A percentile compares a stretch with the other conserved stretches of the same genome.
phyloP scores from a whole-genome alignment of 2,329 filamentous ascomycete species.

The Akanthomyces muscarius region DNA sequence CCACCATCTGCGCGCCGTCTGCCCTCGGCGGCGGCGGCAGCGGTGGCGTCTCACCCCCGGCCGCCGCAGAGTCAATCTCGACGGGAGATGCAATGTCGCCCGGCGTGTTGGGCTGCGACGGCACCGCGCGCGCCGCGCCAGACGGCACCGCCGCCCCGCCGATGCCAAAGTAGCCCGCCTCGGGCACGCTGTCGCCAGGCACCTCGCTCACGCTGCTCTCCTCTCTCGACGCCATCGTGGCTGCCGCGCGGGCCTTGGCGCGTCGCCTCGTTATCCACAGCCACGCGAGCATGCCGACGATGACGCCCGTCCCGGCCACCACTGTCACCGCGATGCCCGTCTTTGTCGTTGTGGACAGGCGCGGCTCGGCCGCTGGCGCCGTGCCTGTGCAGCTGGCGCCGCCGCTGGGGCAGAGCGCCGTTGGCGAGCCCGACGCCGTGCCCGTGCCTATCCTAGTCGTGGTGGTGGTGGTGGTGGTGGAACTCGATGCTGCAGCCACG shows the following conservation, averaged over 20 bases:
- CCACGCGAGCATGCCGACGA: slow-evolving; percentile 44
- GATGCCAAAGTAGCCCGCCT: slow-evolving; percentile 39
- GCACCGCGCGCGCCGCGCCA: slow-evolving; percentile 37
- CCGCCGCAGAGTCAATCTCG: slow-evolving; percentile 46
- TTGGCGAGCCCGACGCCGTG: slow-evolving; percentile 3
- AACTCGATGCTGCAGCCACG: slow-evolving; percentile 27
- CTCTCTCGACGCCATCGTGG: slow-evolving; percentile 19
- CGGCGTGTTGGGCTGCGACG: slow-evolving; percentile 42
- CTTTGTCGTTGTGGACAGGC: slow-evolving; percentile 47
- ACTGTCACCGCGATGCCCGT: slow-evolving; percentile 55
- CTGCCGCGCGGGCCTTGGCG: slow-evolving; percentile 19
- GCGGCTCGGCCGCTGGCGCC: no score
- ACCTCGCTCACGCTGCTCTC: slow-evolving; percentile 9
- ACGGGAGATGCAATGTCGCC: slow-evolving; percentile 49
- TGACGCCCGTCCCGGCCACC: slow-evolving; percentile 38
- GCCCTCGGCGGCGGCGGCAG: not conserved
- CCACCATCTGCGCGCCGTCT: not conserved
- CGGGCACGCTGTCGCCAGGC: not conserved
- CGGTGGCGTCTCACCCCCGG: not conserved
- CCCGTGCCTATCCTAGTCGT: slow-evolving; percentile 11
- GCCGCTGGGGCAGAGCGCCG: not conserved
- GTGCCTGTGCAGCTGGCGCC: not conserved
- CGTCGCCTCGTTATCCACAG: slow-evolving; percentile 42
- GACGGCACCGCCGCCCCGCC: slow-evolving; percentile 20
- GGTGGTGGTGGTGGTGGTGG: slow-evolving; percentile 20